These are phyloP conservation scores for Skeletonema potamos DNA, from an alignment of 108 stramenopile genomes.

Conservation along the genomic window DNA sequence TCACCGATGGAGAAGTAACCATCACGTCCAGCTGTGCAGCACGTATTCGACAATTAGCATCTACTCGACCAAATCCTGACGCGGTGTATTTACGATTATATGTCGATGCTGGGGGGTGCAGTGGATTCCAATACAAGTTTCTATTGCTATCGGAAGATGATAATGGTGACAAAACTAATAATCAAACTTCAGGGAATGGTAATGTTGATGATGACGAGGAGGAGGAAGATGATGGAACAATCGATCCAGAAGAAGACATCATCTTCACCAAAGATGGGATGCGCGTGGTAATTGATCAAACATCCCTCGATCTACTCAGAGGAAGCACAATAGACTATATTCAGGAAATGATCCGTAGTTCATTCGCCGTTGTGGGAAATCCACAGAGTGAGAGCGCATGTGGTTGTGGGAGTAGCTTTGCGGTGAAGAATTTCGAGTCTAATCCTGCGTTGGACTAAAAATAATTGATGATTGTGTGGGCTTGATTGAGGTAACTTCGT, in stretches of 20 bases:
- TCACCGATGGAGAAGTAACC: conserved; percentile 7
- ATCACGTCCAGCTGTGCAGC: conserved; percentile 46
- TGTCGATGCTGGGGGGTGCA: conserved; percentile 91
- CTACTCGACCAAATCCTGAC: conserved; percentile 36
- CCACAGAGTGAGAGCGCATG: conserved; percentile 96
- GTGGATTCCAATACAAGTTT: conserved; percentile 89
- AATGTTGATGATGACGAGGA: conserved; percentile 15
- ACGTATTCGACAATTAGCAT: conserved; percentile 40
- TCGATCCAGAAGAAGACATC: conserved; percentile 65
- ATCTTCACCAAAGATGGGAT: conserved; percentile 34
- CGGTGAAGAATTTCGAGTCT: conserved; percentile 91
- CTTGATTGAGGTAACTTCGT: no score
- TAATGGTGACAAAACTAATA: conserved; percentile 1
- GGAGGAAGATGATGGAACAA: conserved; percentile 48
- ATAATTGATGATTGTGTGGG: no score
- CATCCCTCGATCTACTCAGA: conserved; percentile 79
- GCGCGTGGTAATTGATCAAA: conserved; percentile 67
- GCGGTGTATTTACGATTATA: conserved; percentile 72
- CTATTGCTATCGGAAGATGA: conserved; percentile 45
- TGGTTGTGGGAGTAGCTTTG: conserved; percentile 97
- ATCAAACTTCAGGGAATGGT: no score
- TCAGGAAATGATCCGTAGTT: conserved; percentile 93
- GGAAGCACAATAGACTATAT: conserved; percentile 96
- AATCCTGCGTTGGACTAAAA: conserved; percentile 83
- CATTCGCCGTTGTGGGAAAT: conserved; percentile 94